Conservation (phyloP, 1,139 yeast genomes). For the Debaryomycetaceae sp. region DNA sequence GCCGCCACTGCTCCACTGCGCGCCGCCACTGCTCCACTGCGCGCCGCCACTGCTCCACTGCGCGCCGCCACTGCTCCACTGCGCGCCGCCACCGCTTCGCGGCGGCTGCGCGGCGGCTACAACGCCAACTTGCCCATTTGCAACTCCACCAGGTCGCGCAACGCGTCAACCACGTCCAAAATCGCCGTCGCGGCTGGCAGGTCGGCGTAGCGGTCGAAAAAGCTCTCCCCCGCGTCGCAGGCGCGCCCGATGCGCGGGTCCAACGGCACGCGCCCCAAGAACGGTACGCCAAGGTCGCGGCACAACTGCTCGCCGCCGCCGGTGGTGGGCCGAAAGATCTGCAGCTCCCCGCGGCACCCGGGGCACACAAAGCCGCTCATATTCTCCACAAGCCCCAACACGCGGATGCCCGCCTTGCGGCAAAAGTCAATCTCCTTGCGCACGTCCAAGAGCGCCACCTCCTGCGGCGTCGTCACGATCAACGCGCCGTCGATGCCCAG, state of each 20-base stretch:
- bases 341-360: conserved; percentile 82
- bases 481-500: conserved; percentile 95
- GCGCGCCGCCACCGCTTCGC: too few species aligned
- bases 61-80: not conserved
- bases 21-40: too few species aligned
- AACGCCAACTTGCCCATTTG: conserved; percentile 16
- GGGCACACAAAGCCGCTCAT: conserved; percentile 99
- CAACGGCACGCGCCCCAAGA: conserved; percentile 87
- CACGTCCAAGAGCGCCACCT: conserved; percentile 90
- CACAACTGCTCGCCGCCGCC: conserved; percentile 93
- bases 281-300: conserved; percentile 69
- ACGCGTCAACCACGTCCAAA: conserved; percentile 70
- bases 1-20: too few species aligned
- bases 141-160: conserved; percentile 43
- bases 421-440: conserved; percentile 96
- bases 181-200: conserved; percentile 92
- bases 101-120: too few species aligned
- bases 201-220: conserved; percentile 79
- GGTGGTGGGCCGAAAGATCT: conserved; percentile 90
- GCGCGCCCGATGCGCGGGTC: conserved; percentile 92
- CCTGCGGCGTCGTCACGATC: conserved; percentile 96
- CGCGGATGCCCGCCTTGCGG: conserved; percentile 77
- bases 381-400: conserved; percentile 90
- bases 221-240: conserved; percentile 87
- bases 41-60: not conserved